Evolutionary conservation across 495 filamentous ascomycete genomes (phyloP), one percentile per base, ranked within the genome.

Genomic region (Penicillium odoratum): DNA sequence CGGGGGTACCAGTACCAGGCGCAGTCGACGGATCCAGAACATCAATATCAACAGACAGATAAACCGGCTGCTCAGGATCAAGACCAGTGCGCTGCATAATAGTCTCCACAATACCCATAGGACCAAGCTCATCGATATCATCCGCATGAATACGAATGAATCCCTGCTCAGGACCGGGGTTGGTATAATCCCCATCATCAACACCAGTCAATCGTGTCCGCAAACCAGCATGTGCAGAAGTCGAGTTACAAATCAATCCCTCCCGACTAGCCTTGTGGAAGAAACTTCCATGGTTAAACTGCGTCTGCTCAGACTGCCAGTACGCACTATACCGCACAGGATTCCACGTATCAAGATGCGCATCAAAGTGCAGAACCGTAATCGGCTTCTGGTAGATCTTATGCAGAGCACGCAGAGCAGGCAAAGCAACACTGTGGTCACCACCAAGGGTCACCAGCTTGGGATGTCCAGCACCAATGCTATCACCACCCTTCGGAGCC

Each of bases 271-370:
- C 90, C 48, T 91, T 79, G 83, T 88, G 90, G 79, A 95, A 94
- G 84, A 93, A 92, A 48, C 79, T 86, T 4, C 91, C 90, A 70
- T 95, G 91, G 66, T 86, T 93, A 74, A 93, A 95, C 57, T 83
- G 78, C 8, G 83, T 78, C 66, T 90, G 88, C 65, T 84, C 79
- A 11, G 78, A 82, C 7, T 78, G 70, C 90, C 91, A 95, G 51
- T 85, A 84, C 13, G 81, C 84, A 0, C 88, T 85, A 70, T 93
- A 93, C 55, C 87, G 88, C 11, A 81, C 82, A 0, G 91, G 91
- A 66, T 91, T 84, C 90, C 90, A 93, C 5, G 91, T 94, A 66
- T 95, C 91, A 0, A 89, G 78, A 66, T 90, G 87, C 9, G 84
- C 89, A 64, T 94, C 91, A 70, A 94, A 94, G 70, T 95, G 91